Evolutionary conservation across 345 rosid genomes (phyloP).

Genomic region (Camelina sativa): DNA sequence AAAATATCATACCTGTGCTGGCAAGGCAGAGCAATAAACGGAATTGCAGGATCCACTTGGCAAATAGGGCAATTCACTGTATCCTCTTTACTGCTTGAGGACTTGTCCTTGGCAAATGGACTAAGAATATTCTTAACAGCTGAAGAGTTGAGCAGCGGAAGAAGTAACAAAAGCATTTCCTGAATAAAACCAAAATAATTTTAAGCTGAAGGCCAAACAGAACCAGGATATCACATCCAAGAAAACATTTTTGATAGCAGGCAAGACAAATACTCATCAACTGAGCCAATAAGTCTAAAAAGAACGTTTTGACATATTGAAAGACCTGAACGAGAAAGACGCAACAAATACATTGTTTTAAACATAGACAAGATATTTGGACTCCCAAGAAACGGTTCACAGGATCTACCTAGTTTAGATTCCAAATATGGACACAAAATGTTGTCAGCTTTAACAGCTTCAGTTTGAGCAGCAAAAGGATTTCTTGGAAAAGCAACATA

Average conservation of each 20-base stretch:
- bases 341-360: neutral
- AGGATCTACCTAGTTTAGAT: slow-evolving; percentile 17
- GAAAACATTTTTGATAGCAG: slow-evolving; percentile 6
- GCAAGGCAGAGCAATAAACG: slow-evolving; percentile 94
- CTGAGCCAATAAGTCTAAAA: slow-evolving; percentile 2
- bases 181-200: slow-evolving; percentile 47
- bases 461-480: slow-evolving; percentile 4
- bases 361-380: slow-evolving; percentile 6
- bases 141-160: slow-evolving; percentile 96
- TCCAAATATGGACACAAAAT: slow-evolving; percentile 11
- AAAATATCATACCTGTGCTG: slow-evolving; percentile 71
- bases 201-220: slow-evolving; percentile 25
- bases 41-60: slow-evolving; percentile 73
- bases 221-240: slow-evolving; percentile 12
- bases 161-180: slow-evolving; percentile 95
- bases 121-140: slow-evolving; percentile 70
- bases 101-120: slow-evolving; percentile 87
- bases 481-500: slow-evolving; percentile 13
- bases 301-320: slow-evolving; percentile 8
- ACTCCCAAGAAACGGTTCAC: slow-evolving; percentile 4
- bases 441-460: slow-evolving; percentile 12
- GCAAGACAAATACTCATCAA: slow-evolving; percentile 14
- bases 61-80: slow-evolving; percentile 81
- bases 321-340: slow-evolving; percentile 4
- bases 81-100: slow-evolving; percentile 61